Evolutionary conservation across 805 yeast genomes (phyloP), one percentile per base, ranked within the genome.

Genomic region (Nakazawaea wyomingensis): DNA sequence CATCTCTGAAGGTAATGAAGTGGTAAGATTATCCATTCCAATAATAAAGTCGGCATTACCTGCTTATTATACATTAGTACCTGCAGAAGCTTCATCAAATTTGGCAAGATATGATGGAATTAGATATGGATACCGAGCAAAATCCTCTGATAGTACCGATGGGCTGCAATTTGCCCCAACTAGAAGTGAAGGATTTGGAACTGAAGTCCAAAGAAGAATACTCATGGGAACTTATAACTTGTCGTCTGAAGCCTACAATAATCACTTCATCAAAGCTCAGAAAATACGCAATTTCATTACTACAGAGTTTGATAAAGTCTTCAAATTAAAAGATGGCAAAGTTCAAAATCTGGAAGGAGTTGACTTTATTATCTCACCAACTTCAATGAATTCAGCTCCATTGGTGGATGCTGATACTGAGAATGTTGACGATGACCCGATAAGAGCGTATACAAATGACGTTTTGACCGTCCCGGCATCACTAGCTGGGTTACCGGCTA

Each of bases 11-110:
- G 72, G 65, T 31, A 71, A 78, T 49, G 72, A 69, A 8, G 60
- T 93, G 1, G 65, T 68, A 14, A 71, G 80, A 0, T 78, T 93
- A 1, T 80, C 93, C 0, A 57, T 91, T 0, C 95, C 96, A 5
- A 66, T 83, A 0, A 64, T 89, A 8, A 73, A 72, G 45, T 64
- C 71, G 42, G 72, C 90, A 20, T 62, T 93, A 14, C 89, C 95
- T 21, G 76, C 88, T 0, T 93, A 93, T 61, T 91, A 85, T 57
- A 85, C 96, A 0, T 53, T 95, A 29, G 90, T 93, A 2, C 85
- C 96, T 0, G 85, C 96, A 0, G 99, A 93, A 56, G 98, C 97
- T 0, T 82, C 95, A 1, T 91, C 98, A 0, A 93, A 93, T 56
- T 69, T 93, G 38, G 76, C 96, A 1, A 69, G 97, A 26, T 93